Evolutionary conservation across 2,329 filamentous ascomycete genomes (phyloP), one percentile per base, ranked within the genome.

Genomic region (Rhexocercosporidium sp.): DNA sequence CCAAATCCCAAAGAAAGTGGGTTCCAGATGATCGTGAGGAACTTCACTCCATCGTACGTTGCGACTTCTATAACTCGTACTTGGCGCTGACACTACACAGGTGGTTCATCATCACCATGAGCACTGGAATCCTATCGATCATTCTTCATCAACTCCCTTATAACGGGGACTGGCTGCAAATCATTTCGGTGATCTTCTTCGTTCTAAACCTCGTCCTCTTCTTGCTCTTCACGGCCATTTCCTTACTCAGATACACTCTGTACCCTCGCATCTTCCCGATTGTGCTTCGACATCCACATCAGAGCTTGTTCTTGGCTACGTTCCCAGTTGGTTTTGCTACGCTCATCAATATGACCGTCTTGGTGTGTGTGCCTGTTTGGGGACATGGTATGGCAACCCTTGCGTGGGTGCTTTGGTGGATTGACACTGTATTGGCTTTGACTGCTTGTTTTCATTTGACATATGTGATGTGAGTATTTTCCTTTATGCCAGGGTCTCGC

Each of bases 261-360:
- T 41, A 59, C 12, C 31, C 31, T 4, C 8, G n/a, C 5, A 12
- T 59, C 9, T 59, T 39, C 22, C n/a, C 18, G 1, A 18, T n/a
- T 1, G 31, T 59, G 31, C 31, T 59, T 6, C 18, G n/a, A 12
- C 54, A 59, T 39, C 54, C 54, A 14, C 31, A 39, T 39, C 54
- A 59, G 22, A 59, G 54, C n/a, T 39, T 68, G 14, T 92, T 92
- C 71, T 79, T 92, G 6, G 90, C 86, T 0, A 89, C 87, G 0
- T 83, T 90, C 31, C 88, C 89, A 1, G 91, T 91, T 86, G 88
- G 84, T 0, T 84, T 92, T 68, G 86, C 88, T 0, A 91, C 88
- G 1, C 85, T 92, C 49, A 84, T 91, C 69, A 86, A 88, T 67
- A 87, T 88, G 83, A 86, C 87, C 75, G 81, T 88, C 14, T 80